phyloP scores from a whole-genome alignment of 2,329 filamentous ascomycete species.

The Pyrenophora teres region DNA sequence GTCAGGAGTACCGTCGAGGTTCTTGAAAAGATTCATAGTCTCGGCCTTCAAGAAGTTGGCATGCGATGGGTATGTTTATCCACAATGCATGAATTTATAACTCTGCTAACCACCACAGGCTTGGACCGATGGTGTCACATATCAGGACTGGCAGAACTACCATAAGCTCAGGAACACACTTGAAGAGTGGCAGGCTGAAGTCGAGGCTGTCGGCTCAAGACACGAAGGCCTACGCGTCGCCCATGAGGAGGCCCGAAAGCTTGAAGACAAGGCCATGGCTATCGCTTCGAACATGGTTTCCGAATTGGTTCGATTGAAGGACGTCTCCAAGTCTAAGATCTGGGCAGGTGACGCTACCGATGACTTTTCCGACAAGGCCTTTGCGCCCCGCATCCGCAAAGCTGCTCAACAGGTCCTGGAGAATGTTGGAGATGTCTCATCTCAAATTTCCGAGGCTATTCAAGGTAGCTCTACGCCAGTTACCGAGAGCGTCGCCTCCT shows the following conservation, averaged over 20 bases:
- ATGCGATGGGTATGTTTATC: constrained; percentile 69
- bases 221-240: constrained; percentile 73
- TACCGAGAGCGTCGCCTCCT: constrained; percentile 44
- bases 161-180: constrained; percentile 84
- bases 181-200: constrained; percentile 80
- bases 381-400: constrained; percentile 61
- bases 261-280: constrained; percentile 81
- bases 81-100: neutral
- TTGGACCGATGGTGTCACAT: constrained; percentile 92
- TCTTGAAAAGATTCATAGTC: constrained; percentile 78
- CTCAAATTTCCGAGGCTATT: constrained; percentile 44
- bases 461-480: constrained; percentile 40
- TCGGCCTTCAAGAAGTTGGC: constrained; percentile 88
- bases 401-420: constrained; percentile 50
- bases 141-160: constrained; percentile 97
- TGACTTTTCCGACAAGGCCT: constrained; percentile 73
- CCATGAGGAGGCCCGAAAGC: constrained; percentile 67
- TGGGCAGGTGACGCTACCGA: constrained; percentile 72
- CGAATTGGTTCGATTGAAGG: constrained; percentile 79
- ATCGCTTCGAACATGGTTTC: constrained; percentile 77
- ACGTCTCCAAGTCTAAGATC: constrained; percentile 84
- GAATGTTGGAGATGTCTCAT: constrained; percentile 45
- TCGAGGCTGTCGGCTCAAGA: constrained; percentile 74
- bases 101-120: constrained; percentile 52
- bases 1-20: constrained; percentile 82